Evolutionary conservation across 345 rosid genomes (phyloP), one percentile per base, ranked within the genome.

Genomic region (Populus nigra): DNA sequence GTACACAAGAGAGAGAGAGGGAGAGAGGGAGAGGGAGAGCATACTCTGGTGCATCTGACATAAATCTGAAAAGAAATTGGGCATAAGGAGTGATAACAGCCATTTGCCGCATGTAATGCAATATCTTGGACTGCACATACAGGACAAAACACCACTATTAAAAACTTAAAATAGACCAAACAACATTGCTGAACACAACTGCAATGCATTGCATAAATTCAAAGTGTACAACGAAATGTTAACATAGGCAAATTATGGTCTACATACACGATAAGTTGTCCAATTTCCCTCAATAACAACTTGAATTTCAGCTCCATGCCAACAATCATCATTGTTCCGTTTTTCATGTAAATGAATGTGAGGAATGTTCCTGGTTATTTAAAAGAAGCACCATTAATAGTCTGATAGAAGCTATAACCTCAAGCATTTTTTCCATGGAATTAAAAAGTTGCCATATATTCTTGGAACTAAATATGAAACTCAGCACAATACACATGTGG

Each of bases 71-170:
- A 27, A 91, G 79, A 85, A 95, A 95, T 75, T 95, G 96, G 22
- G 98, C 92, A 78, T 95, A 95, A 3, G 98, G 99, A 47, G 99
- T 95, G 84, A 95, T 93, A 77, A 95, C 97, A 80, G 99, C 99
- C 99, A 95, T 95, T 81, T 95, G 98, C 79, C 99, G 89, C 97
- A 95, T 92, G 83, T 91, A 95, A 83, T 95, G 99, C 91, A 93
- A 88, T 85, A 95, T 95, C 85, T 95, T 95, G 63, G 98, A 93
- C 99, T 93, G 91, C 83, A 89, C 47, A 76, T 61, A 72, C 12
- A 72, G 49, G 81, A 71, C 49, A 85, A 57, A 70, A 57, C 59
- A 73, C 17, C 70, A 39, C 76, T 22, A 75, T 55, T 49, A 57
- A 15, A 73, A 43, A 69, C 38, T 59, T 18, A 68, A 72, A 45